These are phyloP conservation scores for Coemansia sp. DNA, from an alignment of 192 early-diverging fungal genomes.

Conservation along the genomic window DNA sequence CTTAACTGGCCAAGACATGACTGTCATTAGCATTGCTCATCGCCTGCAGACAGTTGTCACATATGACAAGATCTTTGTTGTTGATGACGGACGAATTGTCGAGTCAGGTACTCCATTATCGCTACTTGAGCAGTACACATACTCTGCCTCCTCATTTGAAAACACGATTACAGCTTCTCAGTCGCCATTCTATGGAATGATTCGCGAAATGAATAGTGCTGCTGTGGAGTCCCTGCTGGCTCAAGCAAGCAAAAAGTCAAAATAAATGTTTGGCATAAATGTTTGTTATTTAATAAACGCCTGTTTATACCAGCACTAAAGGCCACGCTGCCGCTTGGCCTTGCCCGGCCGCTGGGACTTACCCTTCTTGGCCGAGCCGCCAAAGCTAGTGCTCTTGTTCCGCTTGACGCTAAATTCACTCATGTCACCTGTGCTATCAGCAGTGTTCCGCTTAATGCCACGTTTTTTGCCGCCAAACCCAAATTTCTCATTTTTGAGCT, in stretches of 20 bases:
- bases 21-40: slow-evolving; percentile 75
- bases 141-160: too few species aligned
- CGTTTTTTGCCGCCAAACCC: slow-evolving; percentile 91
- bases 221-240: too few species aligned
- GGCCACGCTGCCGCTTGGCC: slow-evolving; percentile 33
- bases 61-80: slow-evolving; percentile 64
- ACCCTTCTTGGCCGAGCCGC: slow-evolving; percentile 15
- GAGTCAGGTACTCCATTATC: slow-evolving; percentile 41
- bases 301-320: slow-evolving; percentile 11
- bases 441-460: slow-evolving; percentile 74
- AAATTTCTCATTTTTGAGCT: slow-evolving; percentile 80
- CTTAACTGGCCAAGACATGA: slow-evolving; percentile 17
- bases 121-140: slow-evolving; percentile 24
- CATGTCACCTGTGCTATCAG: slow-evolving; percentile 73
- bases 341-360: slow-evolving; percentile 52
- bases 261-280: too few species aligned
- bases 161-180: too few species aligned
- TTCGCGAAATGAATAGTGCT: too few species aligned
- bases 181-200: too few species aligned
- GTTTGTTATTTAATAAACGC: too few species aligned
- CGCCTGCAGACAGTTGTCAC: slow-evolving; percentile 68
- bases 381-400: slow-evolving; percentile 45
- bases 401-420: slow-evolving; percentile 58
- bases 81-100: slow-evolving; percentile 47
- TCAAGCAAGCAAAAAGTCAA: too few species aligned